Conservation (phyloP, 805 yeast genomes). For the Lachancea sp. region DNA sequence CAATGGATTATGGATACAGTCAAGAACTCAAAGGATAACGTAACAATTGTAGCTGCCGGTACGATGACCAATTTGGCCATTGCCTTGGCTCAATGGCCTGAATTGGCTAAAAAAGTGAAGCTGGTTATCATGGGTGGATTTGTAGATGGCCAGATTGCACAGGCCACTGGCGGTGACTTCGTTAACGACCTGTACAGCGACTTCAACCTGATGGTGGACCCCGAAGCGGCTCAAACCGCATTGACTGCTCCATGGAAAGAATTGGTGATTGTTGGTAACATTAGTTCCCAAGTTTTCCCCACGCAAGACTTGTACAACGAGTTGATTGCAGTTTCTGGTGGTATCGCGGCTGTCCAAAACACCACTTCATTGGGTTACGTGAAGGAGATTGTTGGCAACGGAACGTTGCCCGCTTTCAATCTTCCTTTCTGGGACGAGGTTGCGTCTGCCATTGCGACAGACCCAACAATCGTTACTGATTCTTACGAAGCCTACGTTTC, state of each 20-base stretch:
- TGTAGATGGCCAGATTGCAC: slow-evolving; percentile 37
- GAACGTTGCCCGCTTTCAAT: slow-evolving; percentile 30
- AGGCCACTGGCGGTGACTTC: slow-evolving; percentile 29
- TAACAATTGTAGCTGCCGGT: slow-evolving; percentile 37
- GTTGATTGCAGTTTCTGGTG: slow-evolving; percentile 35
- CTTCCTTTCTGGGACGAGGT: slow-evolving; percentile 42
- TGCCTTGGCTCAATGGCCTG: slow-evolving; percentile 37
- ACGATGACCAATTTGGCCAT: slow-evolving; percentile 42
- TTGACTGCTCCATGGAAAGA: slow-evolving; percentile 38
- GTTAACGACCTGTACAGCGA: slow-evolving; percentile 38
- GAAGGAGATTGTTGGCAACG: slow-evolving; percentile 31
- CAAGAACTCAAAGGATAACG: slow-evolving; percentile 32
- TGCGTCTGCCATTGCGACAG: slow-evolving; percentile 34
- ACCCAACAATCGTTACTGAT: slow-evolving; percentile 32
- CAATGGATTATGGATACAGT: slow-evolving; percentile 38
- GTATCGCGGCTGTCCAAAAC: slow-evolving; percentile 24
- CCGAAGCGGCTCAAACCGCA: slow-evolving; percentile 42
- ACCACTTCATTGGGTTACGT: slow-evolving; percentile 30
- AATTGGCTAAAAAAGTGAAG: slow-evolving; percentile 35
- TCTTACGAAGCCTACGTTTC: background rate
- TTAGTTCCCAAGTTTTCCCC: slow-evolving; percentile 37
- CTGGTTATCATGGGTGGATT: slow-evolving; percentile 42
- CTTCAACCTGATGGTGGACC: slow-evolving; percentile 40
- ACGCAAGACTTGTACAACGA: slow-evolving; percentile 34
- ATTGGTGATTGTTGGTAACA: slow-evolving; percentile 37